Base-by-base conservation (phyloP, 2,329 filamentous ascomycete species). In the Phymatotrichopsis omnivora region DNA sequence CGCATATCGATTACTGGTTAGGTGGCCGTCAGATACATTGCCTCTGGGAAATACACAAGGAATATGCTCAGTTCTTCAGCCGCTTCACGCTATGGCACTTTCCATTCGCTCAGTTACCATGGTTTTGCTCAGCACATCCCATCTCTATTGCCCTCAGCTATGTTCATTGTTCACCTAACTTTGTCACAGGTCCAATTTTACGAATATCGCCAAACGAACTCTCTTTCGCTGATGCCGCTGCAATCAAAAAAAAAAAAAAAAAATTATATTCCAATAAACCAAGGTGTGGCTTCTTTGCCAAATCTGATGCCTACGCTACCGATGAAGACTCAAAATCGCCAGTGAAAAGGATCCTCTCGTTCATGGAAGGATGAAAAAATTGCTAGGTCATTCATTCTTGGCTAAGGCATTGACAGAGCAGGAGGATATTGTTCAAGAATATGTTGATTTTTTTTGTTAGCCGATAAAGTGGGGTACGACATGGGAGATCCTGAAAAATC, bases 161-260 rank as follows among this genome's bases (percentile, higher is more conserved):
- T n/a, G n/a, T n/a, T n/a, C n/a, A n/a, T n/a, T n/a, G n/a, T n/a
- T n/a, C n/a, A n/a, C n/a, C n/a, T n/a, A n/a, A n/a, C n/a, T n/a
- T n/a, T n/a, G n/a, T n/a, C n/a, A n/a, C n/a, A n/a, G n/a, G 51
- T 8, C 50, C 57, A 17, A 60, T 68, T 1, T 60, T 71, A 2
- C 63, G 67, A 5, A 58, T 66, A 19, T 60, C 59, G 0, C 67
- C 68, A 0, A 63, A 64, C 32, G 56, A 62, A 10, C 60, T 71
- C 8, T 64, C 63, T 7, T 69, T 68, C 42, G 61, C 59, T 20
- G 64, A 59, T 4, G 39, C 62, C 4, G 52, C 62, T 33, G 62
- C 63, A 4, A 67, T 65, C 57, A 62, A 61, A 40, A 64, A 67
- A 14, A 69, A n/a, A n/a, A n/a, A n/a, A n/a, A n/a, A n/a, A n/a